Evolutionary conservation across 176 grass and related monocot species (phyloP).

Genomic region (Paspalum notatum): DNA sequence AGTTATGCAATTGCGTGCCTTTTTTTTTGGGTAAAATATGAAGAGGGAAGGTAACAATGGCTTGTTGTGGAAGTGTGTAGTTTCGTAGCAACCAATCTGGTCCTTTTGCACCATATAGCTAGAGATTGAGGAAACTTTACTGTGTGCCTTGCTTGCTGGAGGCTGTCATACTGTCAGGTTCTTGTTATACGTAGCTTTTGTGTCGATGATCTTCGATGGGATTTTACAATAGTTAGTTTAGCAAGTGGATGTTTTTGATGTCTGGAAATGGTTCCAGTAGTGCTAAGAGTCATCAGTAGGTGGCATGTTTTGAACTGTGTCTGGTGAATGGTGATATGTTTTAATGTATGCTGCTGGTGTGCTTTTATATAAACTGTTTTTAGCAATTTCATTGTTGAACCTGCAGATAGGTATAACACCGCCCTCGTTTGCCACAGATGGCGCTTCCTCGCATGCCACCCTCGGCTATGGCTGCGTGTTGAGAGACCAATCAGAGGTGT

Average conservation of each 20-base stretch:
- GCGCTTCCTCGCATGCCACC: constrained; percentile 86
- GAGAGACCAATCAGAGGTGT: constrained; percentile 74
- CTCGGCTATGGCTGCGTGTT: constrained; percentile 87
- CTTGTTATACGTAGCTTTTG: neutral
- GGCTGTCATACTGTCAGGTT: neutral
- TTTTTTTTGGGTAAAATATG: neutral
- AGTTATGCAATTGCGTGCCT: neutral
- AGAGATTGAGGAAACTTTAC: neutral
- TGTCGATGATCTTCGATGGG: neutral
- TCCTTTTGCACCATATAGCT: neutral
- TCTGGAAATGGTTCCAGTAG: neutral
- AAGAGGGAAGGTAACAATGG: neutral
- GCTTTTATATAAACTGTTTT: constrained; percentile 60
- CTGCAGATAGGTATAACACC: constrained; percentile 99
- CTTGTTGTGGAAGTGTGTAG: neutral
- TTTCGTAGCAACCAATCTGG: neutral
- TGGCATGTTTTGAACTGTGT: neutral
- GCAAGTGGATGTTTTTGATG: neutral
- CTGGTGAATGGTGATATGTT: neutral
- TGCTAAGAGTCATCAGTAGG: neutral
- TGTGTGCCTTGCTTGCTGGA: neutral
- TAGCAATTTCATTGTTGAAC: constrained; percentile 74
- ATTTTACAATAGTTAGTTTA: neutral
- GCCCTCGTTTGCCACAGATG: constrained; percentile 99
- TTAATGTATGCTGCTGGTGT: constrained; percentile 27